phyloP scores from a whole-genome alignment of 768 basidiomycete genomes.

The Daedaleopsis nitida region DNA sequence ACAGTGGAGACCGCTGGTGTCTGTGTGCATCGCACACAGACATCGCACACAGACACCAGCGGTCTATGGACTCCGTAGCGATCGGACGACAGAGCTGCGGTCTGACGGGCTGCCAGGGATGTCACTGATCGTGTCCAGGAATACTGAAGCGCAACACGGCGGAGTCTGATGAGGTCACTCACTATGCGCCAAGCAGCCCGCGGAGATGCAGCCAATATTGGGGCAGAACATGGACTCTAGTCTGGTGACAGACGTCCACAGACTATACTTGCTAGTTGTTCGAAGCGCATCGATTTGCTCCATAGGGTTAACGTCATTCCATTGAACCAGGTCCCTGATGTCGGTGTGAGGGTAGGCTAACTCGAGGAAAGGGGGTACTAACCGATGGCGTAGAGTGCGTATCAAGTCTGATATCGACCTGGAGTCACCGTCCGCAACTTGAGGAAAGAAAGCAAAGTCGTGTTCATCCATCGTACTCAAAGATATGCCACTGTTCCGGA shows the following conservation, averaged over 20 bases:
- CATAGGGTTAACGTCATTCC: too few species aligned
- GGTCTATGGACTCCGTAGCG: too few species aligned
- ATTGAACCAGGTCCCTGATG: not conserved
- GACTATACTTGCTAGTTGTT: not conserved
- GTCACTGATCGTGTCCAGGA: too few species aligned
- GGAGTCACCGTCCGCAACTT: not conserved
- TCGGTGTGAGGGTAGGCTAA: too few species aligned
- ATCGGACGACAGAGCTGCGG: too few species aligned
- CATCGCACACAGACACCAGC: too few species aligned
- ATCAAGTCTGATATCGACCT: not conserved
- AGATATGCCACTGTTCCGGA: constrained; percentile 26
- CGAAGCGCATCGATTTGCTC: too few species aligned
- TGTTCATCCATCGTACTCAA: constrained; percentile 3
- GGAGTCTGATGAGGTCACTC: too few species aligned
- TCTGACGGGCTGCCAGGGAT: too few species aligned
- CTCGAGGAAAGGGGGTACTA: not conserved
- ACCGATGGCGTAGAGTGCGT: not conserved
- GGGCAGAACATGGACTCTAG: not conserved
- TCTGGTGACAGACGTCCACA: not conserved
- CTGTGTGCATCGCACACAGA: too few species aligned
- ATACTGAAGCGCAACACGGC: too few species aligned
- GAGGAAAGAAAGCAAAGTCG: constrained; percentile 4
- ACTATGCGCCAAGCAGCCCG: not conserved
- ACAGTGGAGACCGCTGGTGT: too few species aligned
- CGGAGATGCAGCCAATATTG: not conserved